Percentiles rank a stretch among this genome's conserved stretches.
Conservation (phyloP, 352 stramenopile genomes). For the Globisporangium cederbergense region DNA sequence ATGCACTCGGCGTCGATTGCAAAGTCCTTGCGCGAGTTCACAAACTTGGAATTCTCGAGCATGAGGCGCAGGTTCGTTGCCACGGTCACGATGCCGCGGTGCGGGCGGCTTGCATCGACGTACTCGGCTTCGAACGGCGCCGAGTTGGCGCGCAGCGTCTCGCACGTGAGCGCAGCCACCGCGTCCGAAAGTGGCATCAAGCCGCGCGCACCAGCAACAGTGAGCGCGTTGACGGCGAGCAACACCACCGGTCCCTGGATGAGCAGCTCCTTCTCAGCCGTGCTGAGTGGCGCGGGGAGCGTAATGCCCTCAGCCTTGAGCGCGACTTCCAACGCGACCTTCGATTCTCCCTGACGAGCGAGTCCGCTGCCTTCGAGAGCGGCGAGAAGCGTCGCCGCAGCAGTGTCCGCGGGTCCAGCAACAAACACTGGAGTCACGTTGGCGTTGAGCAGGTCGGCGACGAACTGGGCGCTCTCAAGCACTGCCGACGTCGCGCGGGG, state of each 20-base stretch:
- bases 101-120: slow-evolving; percentile 73
- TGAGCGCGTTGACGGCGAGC: slow-evolving; percentile 50
- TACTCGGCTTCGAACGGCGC: slow-evolving; percentile 81
- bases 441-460: slow-evolving; percentile 60
- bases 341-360: slow-evolving; percentile 16
- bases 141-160: slow-evolving; percentile 61
- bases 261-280: slow-evolving; percentile 36
- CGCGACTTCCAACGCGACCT: slow-evolving; percentile 19
- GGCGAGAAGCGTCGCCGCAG: slow-evolving; percentile 27
- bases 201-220: slow-evolving; percentile 58
- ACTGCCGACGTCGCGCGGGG: slow-evolving; percentile 21
- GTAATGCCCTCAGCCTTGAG: slow-evolving; percentile 27
- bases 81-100: slow-evolving; percentile 85
- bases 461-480: slow-evolving; percentile 36
- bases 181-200: slow-evolving; percentile 68
- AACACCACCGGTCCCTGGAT: slow-evolving; percentile 33
- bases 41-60: slow-evolving; percentile 85
- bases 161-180: slow-evolving; percentile 80
- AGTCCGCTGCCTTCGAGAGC: slow-evolving; percentile 27
- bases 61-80: slow-evolving; percentile 84
- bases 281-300: slow-evolving; percentile 36
- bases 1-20: slow-evolving; percentile 36
- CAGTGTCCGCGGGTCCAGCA: slow-evolving; percentile 21
- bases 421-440: slow-evolving; percentile 36
- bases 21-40: slow-evolving; percentile 52